Percentiles rank a stretch among this genome's conserved stretches.
These are phyloP conservation scores for Pyrenophora graminea DNA, from an alignment of 2,329 filamentous ascomycete species.

Conservation along the genomic window DNA sequence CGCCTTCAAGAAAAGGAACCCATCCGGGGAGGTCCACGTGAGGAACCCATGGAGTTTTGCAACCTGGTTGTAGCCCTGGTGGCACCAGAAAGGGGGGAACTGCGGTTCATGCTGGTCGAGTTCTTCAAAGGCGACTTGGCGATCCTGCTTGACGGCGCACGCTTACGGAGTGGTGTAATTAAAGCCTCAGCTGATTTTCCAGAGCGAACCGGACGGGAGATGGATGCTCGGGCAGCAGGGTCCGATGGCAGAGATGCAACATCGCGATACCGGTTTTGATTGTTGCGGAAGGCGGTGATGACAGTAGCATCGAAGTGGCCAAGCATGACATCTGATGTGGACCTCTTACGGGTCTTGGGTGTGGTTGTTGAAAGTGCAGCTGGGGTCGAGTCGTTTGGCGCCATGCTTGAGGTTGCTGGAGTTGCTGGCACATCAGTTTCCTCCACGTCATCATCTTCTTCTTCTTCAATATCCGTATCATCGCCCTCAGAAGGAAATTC, in stretches of 20 bases:
- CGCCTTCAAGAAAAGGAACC: slow-evolving; percentile 40
- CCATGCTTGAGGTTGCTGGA: slow-evolving; percentile 39
- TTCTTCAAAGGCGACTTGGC: slow-evolving; percentile 28
- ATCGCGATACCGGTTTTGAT: slow-evolving; percentile 46
- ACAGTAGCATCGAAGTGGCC: slow-evolving; percentile 57
- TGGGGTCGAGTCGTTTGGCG: slow-evolving; percentile 37
- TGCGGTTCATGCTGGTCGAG: slow-evolving; percentile 20
- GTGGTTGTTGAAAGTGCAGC: slow-evolving; percentile 30
- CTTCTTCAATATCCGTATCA: slow-evolving; percentile 42
- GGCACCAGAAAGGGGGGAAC: slow-evolving; percentile 38
- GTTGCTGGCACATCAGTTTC: slow-evolving; percentile 45
- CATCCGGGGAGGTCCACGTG: slow-evolving; percentile 39
- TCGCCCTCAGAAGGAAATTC: slow-evolving; percentile 44
- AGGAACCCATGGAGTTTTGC: slow-evolving; percentile 33
- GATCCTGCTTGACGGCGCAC: slow-evolving; percentile 35
- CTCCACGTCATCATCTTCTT: slow-evolving; percentile 41
- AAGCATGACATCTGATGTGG: slow-evolving; percentile 44
- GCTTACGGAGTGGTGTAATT: slow-evolving; percentile 47
- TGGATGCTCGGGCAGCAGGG: slow-evolving; percentile 42
- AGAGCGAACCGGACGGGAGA: slow-evolving; percentile 44
- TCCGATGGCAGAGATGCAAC: slow-evolving; percentile 45
- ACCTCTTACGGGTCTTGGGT: slow-evolving; percentile 33
- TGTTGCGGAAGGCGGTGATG: slow-evolving; percentile 47
- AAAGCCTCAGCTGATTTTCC: slow-evolving; percentile 47
- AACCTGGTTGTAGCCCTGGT: slow-evolving; percentile 33